Percentiles rank a stretch among this genome's conserved stretches.
Evolutionary conservation across 768 basidiomycete genomes (phyloP).

Genomic region (Sistotremastrum suecicum): DNA sequence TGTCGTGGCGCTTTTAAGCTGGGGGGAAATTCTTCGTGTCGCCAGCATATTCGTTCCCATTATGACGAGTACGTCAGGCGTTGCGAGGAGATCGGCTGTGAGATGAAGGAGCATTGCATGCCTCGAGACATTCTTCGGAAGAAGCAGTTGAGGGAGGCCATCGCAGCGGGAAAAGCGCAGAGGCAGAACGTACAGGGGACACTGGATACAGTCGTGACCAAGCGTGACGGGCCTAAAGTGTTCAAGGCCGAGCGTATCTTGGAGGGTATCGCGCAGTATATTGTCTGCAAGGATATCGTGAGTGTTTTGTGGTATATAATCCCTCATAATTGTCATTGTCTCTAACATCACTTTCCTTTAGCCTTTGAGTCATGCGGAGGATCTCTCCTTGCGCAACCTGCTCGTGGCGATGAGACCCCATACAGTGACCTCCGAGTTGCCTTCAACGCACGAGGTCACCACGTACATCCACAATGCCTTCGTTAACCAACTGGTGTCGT

Average conservation of each 20-base stretch:
- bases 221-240: too few species aligned
- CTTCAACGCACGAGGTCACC: conserved; percentile 7
- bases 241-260: conserved; percentile 6
- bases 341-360: conserved; percentile 1
- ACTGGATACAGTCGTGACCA: too few species aligned
- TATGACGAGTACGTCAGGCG: too few species aligned
- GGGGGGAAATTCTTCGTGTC: too few species aligned
- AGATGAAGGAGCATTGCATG: too few species aligned
- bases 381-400: conserved; percentile 8
- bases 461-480: conserved; percentile 10
- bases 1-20: too few species aligned
- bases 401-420: conserved; percentile 10
- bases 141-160: too few species aligned
- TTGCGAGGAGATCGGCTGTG: too few species aligned
- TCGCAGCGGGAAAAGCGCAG: too few species aligned
- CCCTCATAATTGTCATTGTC: not conserved
- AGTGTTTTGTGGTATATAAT: not conserved
- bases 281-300: conserved; percentile 11
- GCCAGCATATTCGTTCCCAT: too few species aligned
- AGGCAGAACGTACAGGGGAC: too few species aligned
- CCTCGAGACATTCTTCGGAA: too few species aligned
- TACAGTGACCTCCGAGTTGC: conserved; percentile 7
- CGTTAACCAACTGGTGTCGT: conserved; percentile 1
- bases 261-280: conserved; percentile 5
- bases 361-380: conserved; percentile 8